Base-by-base conservation (phyloP, 2,329 filamentous ascomycete genomes). In the Fulvia fulva region DNA sequence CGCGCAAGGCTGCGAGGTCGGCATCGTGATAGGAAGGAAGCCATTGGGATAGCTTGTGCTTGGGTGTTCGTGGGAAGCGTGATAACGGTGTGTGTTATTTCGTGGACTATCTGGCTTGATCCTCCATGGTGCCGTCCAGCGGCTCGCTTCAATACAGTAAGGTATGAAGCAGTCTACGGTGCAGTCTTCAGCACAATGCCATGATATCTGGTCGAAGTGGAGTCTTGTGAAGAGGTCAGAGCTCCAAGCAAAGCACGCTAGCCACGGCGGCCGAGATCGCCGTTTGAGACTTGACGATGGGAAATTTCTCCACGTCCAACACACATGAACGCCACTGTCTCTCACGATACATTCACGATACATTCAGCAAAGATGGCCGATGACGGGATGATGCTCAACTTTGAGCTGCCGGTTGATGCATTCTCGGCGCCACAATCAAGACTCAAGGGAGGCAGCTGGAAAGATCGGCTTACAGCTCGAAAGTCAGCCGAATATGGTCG, bases 361-460 rank as follows among this genome's bases (percentile, higher is more conserved):
- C 23, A 43, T 11, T 25, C 12, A 9, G 28, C n/a, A 23, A 22
- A 37, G 23, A 97, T 97, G 92, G 90, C 90, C 53, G 92, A 97
- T 79, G 90, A 96, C 86, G 91, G 91, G 66, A 89, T 99, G 85
- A 83, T 97, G 57, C 80, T 97, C 71, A 97, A 97, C 69, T 97
- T 97, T 73, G 87, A 91, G 67, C 79, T 96, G 57, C 67, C 70
- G 2, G 83, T 84, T 26, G 86, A 90, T 60, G 82, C 79, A 19
- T 83, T 89, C 19, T 78, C 83, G 81, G 79, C 81, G 65, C 82
- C 88, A 12, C 79, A 82, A 81, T 80, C 81, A 65, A 28, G 23
- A 32, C 90, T 95, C 74, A 94, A 89, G 72, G 94, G 94, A 66
- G 94, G 94, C n/a, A 84, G 85, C 67, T 99, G 94, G 94, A 88